phyloP scores from a whole-genome alignment of 1,284 basidiomycete genomes.

The Albatrellus sp. region DNA sequence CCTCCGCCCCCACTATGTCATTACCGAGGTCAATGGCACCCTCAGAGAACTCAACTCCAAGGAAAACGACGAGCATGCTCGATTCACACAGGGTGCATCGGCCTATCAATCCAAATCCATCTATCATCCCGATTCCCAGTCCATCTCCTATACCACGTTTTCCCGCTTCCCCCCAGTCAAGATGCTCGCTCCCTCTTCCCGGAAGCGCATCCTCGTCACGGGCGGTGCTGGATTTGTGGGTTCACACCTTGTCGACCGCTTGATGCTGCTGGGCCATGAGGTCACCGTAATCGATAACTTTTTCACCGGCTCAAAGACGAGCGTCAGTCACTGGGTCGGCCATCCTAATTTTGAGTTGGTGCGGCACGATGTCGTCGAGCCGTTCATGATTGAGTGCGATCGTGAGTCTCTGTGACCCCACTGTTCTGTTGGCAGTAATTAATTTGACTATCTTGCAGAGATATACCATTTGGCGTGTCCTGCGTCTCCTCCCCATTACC shows the following conservation, averaged over 20 bases:
- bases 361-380: conserved; percentile 92
- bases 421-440: neutral
- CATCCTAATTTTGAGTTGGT: conserved; percentile 99
- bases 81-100: conserved; percentile 37
- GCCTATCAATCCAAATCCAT: conserved; percentile 76
- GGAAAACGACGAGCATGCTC: conserved; percentile 34
- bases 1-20: conserved; percentile 69
- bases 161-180: conserved; percentile 87
- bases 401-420: conserved; percentile 41
- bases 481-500: conserved; percentile 91
- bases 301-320: conserved; percentile 94
- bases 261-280: conserved; percentile 96
- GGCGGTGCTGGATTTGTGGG: conserved; percentile 98
- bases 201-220: conserved; percentile 88
- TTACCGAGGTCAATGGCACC: conserved; percentile 27
- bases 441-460: conserved; percentile 34
- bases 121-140: conserved; percentile 63
- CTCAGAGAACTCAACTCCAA: conserved; percentile 26
- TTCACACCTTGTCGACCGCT: conserved; percentile 91
- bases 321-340: conserved; percentile 88
- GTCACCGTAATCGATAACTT: conserved; percentile 98
- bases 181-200: conserved; percentile 62
- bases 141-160: conserved; percentile 86
- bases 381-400: conserved; percentile 95
- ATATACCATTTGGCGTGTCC: conserved; percentile 97